Percentiles rank a stretch among this genome's conserved stretches.
Evolutionary conservation across 192 early-diverging fungal species (phyloP).

Genomic region (Podila epigama): DNA sequence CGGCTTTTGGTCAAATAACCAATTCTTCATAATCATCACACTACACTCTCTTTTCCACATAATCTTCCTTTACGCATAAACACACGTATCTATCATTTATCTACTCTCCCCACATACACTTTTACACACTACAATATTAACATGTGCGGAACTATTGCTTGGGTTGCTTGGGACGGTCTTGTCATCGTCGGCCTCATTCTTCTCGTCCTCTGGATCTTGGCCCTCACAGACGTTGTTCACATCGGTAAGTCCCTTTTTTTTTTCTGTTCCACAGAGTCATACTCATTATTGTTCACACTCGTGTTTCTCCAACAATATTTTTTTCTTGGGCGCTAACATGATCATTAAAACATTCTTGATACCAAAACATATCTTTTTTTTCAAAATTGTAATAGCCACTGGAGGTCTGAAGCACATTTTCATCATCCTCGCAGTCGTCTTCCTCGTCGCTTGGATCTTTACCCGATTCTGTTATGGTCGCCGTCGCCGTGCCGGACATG

Average conservation of each 20-base stretch:
- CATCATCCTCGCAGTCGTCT: slow-evolving; percentile 5
- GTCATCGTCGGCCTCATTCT: slow-evolving; percentile 14
- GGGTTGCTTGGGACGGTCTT: slow-evolving; percentile 11
- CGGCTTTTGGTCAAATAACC: no score
- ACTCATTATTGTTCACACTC: not conserved
- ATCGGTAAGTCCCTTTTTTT: slow-evolving; percentile 2
- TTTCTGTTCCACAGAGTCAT: not conserved
- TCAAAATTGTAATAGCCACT: not conserved
- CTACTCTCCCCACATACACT: no score
- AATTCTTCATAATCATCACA: no score
- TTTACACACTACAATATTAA: not conserved
- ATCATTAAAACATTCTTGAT: not conserved
- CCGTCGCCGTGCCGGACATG: not conserved
- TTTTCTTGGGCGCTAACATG: no score
- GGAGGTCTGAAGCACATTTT: slow-evolving; percentile 5
- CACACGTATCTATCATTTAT: no score
- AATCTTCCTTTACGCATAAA: no score
- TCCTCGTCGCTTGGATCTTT: slow-evolving; percentile 12
- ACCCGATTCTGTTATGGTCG: slow-evolving; percentile 6
- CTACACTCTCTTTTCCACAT: no score
- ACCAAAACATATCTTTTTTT: not conserved
- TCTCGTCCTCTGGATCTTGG: slow-evolving; percentile 9
- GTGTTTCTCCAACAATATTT: no score
- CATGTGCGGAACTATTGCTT: slow-evolving; percentile 9
- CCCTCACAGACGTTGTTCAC: not conserved